Conservation (phyloP, 495 filamentous ascomycete genomes). For the Hyphodiscus hymeniophilus region DNA sequence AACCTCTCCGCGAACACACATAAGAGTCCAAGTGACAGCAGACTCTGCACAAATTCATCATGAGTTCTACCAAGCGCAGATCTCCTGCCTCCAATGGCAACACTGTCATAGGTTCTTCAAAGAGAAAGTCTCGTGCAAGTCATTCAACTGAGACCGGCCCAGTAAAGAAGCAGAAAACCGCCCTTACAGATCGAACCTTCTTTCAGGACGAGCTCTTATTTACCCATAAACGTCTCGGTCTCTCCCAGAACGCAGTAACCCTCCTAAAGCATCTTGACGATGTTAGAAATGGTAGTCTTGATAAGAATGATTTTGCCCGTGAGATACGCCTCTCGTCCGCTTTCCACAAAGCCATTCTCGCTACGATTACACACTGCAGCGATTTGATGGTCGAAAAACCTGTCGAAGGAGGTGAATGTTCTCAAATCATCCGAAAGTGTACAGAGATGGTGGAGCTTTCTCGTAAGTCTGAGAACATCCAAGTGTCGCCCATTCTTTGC, state of each 20-base stretch:
- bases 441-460: background rate
- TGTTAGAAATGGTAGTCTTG: slow-evolving; percentile 19
- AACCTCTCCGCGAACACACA: too few species aligned
- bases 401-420: background rate
- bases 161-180: too few species aligned
- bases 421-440: background rate
- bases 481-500: too few species aligned
- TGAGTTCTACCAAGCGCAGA: too few species aligned
- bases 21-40: too few species aligned
- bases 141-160: too few species aligned
- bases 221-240: background rate
- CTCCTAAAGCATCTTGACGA: background rate
- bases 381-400: background rate
- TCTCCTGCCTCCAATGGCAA: too few species aligned
- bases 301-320: slow-evolving; percentile 27
- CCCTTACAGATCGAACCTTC: background rate
- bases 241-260: background rate
- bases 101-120: too few species aligned
- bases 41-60: too few species aligned
- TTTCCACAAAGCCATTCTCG: background rate
- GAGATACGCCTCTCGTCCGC: slow-evolving; percentile 27
- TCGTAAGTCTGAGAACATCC: background rate
- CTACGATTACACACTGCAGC: background rate
- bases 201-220: background rate
- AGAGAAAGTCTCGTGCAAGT: too few species aligned